Evolutionary conservation across 2,329 filamentous ascomycete genomes (phyloP).

Genomic region (Aureobasidium sp.): DNA sequence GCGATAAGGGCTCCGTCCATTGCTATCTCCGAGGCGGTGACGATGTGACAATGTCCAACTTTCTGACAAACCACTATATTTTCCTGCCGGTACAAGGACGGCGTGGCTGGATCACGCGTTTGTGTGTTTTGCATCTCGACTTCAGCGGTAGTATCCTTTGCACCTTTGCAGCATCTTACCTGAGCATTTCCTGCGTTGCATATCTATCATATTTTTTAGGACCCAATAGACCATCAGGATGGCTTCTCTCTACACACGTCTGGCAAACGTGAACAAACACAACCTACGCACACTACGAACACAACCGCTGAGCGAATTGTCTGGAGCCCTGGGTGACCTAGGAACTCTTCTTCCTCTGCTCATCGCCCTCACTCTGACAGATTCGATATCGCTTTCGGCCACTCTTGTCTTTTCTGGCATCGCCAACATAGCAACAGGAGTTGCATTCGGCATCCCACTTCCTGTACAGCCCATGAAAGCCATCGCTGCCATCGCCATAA

Average conservation of each 20-base stretch:
- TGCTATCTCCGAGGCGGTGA: conserved; percentile 4
- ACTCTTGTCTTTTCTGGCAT: conserved; percentile 84
- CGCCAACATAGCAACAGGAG: conserved; percentile 77
- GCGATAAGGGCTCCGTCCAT: not conserved
- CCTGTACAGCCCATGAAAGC: conserved; percentile 89
- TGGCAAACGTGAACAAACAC: conserved; percentile 31
- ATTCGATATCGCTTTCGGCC: conserved; percentile 71
- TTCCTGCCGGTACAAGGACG: not conserved
- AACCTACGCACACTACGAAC: conserved; percentile 51
- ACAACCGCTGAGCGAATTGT: conserved; percentile 66
- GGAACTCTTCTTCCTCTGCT: conserved; percentile 85
- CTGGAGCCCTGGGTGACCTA: conserved; percentile 80
- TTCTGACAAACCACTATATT: conserved; percentile 11
- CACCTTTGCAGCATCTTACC: conserved; percentile 1
- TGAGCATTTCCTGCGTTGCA: not conserved
- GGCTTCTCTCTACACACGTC: conserved; percentile 18
- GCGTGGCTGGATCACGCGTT: conserved; percentile 9
- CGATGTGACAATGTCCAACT: not conserved
- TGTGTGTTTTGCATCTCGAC: not conserved
- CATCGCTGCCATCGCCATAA: conserved; percentile 84
- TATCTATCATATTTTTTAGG: not conserved
- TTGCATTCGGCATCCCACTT: conserved; percentile 77
- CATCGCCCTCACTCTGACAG: conserved; percentile 72
- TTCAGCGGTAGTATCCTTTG: not conserved
- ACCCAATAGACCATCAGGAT: conserved; percentile 9